phyloP scores from a whole-genome alignment of 768 basidiomycete genomes.

The Leccinum subgranulosum region DNA sequence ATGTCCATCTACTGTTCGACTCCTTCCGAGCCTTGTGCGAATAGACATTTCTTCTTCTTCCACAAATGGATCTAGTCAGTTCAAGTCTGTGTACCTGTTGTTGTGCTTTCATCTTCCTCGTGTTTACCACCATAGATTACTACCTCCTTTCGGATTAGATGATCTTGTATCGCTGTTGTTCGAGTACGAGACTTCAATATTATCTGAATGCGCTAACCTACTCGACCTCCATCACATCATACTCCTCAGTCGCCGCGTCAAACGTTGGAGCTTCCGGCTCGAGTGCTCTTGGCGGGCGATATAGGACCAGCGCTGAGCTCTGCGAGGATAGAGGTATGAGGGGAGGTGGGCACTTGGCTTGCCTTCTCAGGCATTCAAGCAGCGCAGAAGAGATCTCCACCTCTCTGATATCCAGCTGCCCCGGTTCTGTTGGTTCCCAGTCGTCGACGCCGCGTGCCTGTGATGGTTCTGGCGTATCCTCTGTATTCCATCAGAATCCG shows the following conservation, averaged over 20 bases:
- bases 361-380: slow-evolving; percentile 43
- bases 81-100: slow-evolving; percentile 19
- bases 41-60: slow-evolving; percentile 1
- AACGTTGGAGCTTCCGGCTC: background rate
- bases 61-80: slow-evolving; percentile 11
- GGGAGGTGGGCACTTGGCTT: slow-evolving; percentile 19
- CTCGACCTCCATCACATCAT: slow-evolving; percentile 58
- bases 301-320: slow-evolving; percentile 50
- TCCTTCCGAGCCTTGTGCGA: background rate
- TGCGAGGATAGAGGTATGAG: slow-evolving; percentile 18
- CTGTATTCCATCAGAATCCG: slow-evolving; percentile 1
- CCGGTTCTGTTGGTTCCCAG: slow-evolving; percentile 26
- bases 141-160: slow-evolving; percentile 24
- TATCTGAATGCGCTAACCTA: slow-evolving; percentile 8
- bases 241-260: slow-evolving; percentile 11
- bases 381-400: slow-evolving; percentile 44
- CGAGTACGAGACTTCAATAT: slow-evolving; percentile 7
- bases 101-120: slow-evolving; percentile 18
- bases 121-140: slow-evolving; percentile 25
- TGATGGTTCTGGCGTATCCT: slow-evolving; percentile 23
- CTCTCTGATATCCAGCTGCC: slow-evolving; percentile 19
- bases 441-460: background rate
- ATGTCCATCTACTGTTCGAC: background rate
- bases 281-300: slow-evolving; percentile 37
- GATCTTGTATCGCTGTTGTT: slow-evolving; percentile 18